Evolutionary conservation across 108 stramenopile genomes (phyloP).

Genomic region (Skeletonema marinoi): DNA sequence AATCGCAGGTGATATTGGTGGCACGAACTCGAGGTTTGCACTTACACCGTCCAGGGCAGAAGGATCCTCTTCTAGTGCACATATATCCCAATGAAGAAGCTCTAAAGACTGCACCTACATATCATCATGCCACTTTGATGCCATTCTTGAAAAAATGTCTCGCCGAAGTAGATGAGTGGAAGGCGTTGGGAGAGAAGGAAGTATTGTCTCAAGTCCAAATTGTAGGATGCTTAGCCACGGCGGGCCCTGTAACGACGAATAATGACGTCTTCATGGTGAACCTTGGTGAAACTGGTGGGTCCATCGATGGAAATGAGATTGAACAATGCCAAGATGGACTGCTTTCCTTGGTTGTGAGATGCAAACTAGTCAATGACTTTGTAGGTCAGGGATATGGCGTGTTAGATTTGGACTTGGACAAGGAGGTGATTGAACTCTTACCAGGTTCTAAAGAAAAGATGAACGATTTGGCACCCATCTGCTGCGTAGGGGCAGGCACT

Average conservation of each 20-base stretch:
- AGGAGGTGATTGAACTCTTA: constrained; percentile 62
- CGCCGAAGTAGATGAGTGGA: constrained; percentile 44
- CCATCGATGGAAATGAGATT: constrained; percentile 74
- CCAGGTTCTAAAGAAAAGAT: constrained; percentile 58
- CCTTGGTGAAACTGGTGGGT: constrained; percentile 54
- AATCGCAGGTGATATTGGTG: constrained; percentile 89
- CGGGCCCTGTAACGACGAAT: constrained; percentile 89
- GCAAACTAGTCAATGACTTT: constrained; percentile 94
- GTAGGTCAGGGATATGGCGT: constrained; percentile 96
- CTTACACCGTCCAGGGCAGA: constrained; percentile 54
- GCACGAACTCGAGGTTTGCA: constrained; percentile 88
- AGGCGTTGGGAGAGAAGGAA: constrained; percentile 22
- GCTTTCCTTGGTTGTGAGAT: constrained; percentile 50
- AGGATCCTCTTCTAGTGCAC: constrained; percentile 52
- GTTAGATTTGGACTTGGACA: constrained; percentile 75
- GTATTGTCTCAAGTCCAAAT: constrained; percentile 36
- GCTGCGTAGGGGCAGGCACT: constrained; percentile 96
- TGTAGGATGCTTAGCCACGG: constrained; percentile 88
- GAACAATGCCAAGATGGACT: constrained; percentile 39
- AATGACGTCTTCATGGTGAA: constrained; percentile 85
- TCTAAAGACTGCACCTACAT: constrained; percentile 35
- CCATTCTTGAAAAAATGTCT: constrained; percentile 74
- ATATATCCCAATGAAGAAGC: constrained; percentile 62
- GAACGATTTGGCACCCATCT: constrained; percentile 78
- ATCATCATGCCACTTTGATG: constrained; percentile 60